phyloP scores from a whole-genome alignment of 768 basidiomycete genomes.

The button mushroom (Agaricus bisporus) region DNA sequence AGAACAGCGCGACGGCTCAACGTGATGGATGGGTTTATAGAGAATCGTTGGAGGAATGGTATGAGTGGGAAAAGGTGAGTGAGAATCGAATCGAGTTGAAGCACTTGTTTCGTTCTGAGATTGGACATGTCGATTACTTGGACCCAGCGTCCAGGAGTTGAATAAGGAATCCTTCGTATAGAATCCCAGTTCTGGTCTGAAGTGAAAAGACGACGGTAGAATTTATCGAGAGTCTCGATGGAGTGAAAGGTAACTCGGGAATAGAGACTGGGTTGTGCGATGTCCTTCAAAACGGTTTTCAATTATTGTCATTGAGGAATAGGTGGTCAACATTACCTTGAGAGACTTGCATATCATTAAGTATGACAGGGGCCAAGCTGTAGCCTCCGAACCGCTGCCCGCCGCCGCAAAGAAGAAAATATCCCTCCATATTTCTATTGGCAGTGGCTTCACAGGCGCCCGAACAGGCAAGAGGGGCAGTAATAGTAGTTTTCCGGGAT shows the following conservation, averaged over 20 bases:
- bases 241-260: slow-evolving; percentile 40
- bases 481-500: slow-evolving; percentile 54
- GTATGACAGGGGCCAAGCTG: slow-evolving; percentile 27
- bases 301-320: neutral
- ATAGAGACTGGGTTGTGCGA: slow-evolving; percentile 64
- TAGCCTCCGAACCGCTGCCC: slow-evolving; percentile 15
- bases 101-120: slow-evolving; percentile 40
- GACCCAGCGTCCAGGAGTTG: slow-evolving; percentile 85
- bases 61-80: slow-evolving; percentile 58
- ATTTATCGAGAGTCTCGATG: slow-evolving; percentile 42
- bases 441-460: slow-evolving; percentile 48
- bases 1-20: slow-evolving; percentile 55
- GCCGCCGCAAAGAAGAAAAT: slow-evolving; percentile 42
- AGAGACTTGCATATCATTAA: slow-evolving; percentile 40
- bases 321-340: slow-evolving; percentile 26
- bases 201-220: slow-evolving; percentile 47
- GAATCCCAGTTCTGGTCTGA: slow-evolving; percentile 86
- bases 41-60: slow-evolving; percentile 54
- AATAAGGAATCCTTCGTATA: slow-evolving; percentile 80
- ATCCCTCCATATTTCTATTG: slow-evolving; percentile 64
- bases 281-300: slow-evolving; percentile 36
- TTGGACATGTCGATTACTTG: slow-evolving; percentile 66
- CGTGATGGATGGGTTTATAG: slow-evolving; percentile 48
- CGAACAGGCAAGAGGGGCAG: slow-evolving; percentile 61
- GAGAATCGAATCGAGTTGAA: slow-evolving; percentile 57